These are phyloP conservation scores for Penicillium roqueforti DNA, from an alignment of 495 filamentous ascomycete genomes.

Conservation along the genomic window DNA sequence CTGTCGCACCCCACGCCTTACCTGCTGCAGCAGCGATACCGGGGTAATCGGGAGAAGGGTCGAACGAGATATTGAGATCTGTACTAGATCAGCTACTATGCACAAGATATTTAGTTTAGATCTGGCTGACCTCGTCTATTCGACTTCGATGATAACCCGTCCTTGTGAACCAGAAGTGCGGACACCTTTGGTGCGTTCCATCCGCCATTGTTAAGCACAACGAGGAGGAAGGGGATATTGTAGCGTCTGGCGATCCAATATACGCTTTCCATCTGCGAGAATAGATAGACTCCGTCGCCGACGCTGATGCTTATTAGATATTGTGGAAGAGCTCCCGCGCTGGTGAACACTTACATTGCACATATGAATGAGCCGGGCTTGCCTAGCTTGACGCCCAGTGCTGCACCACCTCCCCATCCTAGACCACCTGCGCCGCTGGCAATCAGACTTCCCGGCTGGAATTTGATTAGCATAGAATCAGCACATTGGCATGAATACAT, in stretches of 20 bases:
- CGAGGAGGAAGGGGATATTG: conserved; percentile 79
- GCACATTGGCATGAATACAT: neutral
- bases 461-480: neutral
- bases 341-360: conserved; percentile 14
- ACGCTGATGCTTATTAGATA: conserved; percentile 39
- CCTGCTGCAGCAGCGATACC: conserved; percentile 78
- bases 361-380: conserved; percentile 22
- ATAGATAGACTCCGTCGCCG: conserved; percentile 83
- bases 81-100: conserved; percentile 22
- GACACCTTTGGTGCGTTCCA: conserved; percentile 76
- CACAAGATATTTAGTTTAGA: neutral
- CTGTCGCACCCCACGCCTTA: conserved; percentile 19
- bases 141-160: conserved; percentile 42
- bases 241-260: conserved; percentile 88
- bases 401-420: conserved; percentile 85
- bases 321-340: neutral
- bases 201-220: conserved; percentile 80
- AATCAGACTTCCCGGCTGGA: conserved; percentile 18
- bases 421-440: conserved; percentile 75
- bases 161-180: conserved; percentile 67
- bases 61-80: conserved; percentile 72
- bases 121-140: conserved; percentile 16
- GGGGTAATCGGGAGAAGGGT: conserved; percentile 73
- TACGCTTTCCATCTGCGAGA: conserved; percentile 75
- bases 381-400: conserved; percentile 79